A percentile compares a stretch with the other conserved stretches of the same genome.
These are phyloP conservation scores for Adansonia rubrostipa DNA, from an alignment of 441 rosid species.

Conservation along the genomic window DNA sequence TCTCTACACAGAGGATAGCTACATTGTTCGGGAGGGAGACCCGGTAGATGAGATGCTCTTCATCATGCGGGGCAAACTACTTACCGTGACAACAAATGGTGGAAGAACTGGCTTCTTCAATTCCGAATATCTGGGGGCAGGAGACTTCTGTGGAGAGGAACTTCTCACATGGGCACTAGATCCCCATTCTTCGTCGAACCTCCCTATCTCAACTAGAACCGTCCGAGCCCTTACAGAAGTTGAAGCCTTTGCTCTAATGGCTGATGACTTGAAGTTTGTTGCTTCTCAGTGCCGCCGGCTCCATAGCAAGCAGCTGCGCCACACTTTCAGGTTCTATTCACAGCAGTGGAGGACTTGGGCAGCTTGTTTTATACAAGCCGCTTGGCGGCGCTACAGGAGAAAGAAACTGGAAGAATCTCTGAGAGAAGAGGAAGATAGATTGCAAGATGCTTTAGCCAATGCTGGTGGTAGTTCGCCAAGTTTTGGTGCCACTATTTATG, in stretches of 20 bases:
- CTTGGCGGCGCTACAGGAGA: slow-evolving; percentile 68
- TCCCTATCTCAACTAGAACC: slow-evolving; percentile 73
- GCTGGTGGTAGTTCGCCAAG: slow-evolving; percentile 65
- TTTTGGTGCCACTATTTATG: slow-evolving; percentile 74
- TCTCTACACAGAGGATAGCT: too few species aligned
- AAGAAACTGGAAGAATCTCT: slow-evolving; percentile 74
- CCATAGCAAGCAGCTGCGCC: slow-evolving; percentile 78
- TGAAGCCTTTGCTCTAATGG: slow-evolving; percentile 72
- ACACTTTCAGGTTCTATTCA: slow-evolving; percentile 73
- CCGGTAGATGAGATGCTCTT: slow-evolving; percentile 83
- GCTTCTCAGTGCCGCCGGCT: slow-evolving; percentile 79
- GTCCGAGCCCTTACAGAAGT: slow-evolving; percentile 69
- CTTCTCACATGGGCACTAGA: slow-evolving; percentile 81
- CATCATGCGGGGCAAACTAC: slow-evolving; percentile 69
- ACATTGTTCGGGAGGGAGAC: slow-evolving; percentile 28
- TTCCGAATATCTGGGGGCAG: slow-evolving; percentile 55
- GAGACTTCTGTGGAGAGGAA: slow-evolving; percentile 87
- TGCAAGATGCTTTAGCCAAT: slow-evolving; percentile 74
- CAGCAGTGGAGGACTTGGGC: slow-evolving; percentile 95
- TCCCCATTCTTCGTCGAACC: slow-evolving; percentile 60
- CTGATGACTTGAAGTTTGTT: slow-evolving; percentile 74
- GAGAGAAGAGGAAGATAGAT: slow-evolving; percentile 59
- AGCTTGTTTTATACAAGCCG: slow-evolving; percentile 84
- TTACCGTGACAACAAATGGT: slow-evolving; percentile 60
- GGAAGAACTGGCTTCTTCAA: slow-evolving; percentile 67